Base-by-base conservation (phyloP, 768 basidiomycete species). In the Aureoboletus auriporus region DNA sequence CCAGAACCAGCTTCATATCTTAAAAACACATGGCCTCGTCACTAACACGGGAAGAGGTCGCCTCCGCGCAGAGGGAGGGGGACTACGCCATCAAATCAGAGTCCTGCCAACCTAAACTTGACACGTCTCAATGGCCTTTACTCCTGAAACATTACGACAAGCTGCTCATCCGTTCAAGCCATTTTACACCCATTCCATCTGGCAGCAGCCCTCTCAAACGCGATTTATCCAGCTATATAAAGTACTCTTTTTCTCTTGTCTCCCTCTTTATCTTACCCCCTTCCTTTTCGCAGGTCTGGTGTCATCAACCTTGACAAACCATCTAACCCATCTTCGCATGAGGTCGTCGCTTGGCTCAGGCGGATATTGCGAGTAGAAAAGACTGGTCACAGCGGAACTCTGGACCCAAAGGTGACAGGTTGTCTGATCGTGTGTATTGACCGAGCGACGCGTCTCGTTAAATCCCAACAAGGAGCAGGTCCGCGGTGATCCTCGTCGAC, bases 271-370 rank as follows among this genome's bases (percentile, higher is more conserved):
- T 36, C 49, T 45, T 26, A 53, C 33, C 20, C n/a, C 29, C 20
- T 23, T 23, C 48, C 17, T 11, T 41, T 53, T 49, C 10, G n/a
- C 55, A 95, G 93, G 75, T 92, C 94, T 57, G 96, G 96, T 58
- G 91, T 97, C 45, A 99, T 99, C 68, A 99, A 99, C 73, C 78
- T 99, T 57, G 96, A 99, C 80, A 99, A 99, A 65, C 96, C 96
- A 20, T 97, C 95, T 29, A 99, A 98, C 71, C 95, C 95, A 4
- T 96, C 94, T 14, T 95, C 94, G 5, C 96, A 99, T 69, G 96
- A 99, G 76, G 96, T 99, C 46, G 96, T 99, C 56, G 96, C 96
- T 13, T 99, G 96, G 96, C 72, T 99, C 54, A 81, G 94, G 59
- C 83, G 96, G n/a, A 99, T 99, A 55, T 70, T 99, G 46, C 84